phyloP scores from a whole-genome alignment of 345 rosid genomes.

The Anastatica hierochuntica region DNA sequence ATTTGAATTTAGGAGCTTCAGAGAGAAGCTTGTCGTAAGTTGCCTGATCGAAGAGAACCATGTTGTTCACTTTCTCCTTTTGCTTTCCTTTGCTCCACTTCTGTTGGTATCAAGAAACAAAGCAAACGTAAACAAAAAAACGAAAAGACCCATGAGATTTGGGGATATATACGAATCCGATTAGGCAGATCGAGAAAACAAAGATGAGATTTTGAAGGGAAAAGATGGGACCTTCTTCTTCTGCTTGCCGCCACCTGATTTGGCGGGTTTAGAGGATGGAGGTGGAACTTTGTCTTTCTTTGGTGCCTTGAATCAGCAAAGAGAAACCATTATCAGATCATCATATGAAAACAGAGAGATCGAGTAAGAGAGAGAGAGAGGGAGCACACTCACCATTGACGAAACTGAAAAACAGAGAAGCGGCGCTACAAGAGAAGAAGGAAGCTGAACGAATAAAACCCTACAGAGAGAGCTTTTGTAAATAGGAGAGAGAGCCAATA shows the following conservation, averaged over 20 bases:
- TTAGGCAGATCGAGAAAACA: neutral
- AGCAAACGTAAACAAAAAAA: neutral
- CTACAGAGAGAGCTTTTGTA: no score
- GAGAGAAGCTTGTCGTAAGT: slow-evolving; percentile 72
- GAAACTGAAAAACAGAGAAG: no score
- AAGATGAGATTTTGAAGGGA: no score
- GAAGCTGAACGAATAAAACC: no score
- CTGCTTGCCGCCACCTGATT: slow-evolving; percentile 29
- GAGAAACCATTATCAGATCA: no score
- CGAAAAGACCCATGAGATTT: neutral
- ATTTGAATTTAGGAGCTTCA: slow-evolving; percentile 75
- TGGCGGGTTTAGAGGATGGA: slow-evolving; percentile 30
- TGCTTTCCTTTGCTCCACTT: slow-evolving; percentile 96
- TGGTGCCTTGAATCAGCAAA: slow-evolving; percentile 10
- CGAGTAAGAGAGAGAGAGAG: no score
- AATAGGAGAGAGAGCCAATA: no score
- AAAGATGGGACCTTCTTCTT: slow-evolving; percentile 22
- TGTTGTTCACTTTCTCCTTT: slow-evolving; percentile 94
- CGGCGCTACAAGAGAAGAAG: no score
- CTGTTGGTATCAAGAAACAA: slow-evolving; percentile 17
- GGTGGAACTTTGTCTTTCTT: slow-evolving; percentile 30
- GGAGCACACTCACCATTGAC: no score
- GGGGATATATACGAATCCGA: no score
- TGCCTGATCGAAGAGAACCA: slow-evolving; percentile 74
- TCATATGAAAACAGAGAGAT: no score